Evolutionary conservation across 2,329 filamentous ascomycete genomes (phyloP), one percentile per base, ranked within the genome.

Genomic region (Penicillium verrucosum): DNA sequence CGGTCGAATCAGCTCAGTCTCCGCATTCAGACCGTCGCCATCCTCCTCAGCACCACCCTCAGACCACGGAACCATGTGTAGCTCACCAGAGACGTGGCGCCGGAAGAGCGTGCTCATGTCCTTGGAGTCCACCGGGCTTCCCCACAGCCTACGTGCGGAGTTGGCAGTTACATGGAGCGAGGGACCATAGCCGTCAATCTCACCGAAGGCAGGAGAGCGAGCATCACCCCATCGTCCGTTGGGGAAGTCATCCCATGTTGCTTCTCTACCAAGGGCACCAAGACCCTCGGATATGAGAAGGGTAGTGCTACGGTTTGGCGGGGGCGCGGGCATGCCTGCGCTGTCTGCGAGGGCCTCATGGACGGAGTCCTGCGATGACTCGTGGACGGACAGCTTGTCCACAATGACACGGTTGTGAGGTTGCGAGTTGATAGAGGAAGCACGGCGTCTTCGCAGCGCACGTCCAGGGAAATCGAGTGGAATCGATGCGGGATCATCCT

Each of bases 141-240:
- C 91, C 94, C 94, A 99, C 32, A 96, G 81, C 62, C 84, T 82
- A 62, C 93, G 84, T 12, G 94, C 94, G 69, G 92, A 87, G 2
- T 87, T 83, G n/a, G 90, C 85, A 0, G 89, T 90, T 70, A 97
- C 90, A 77, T 97, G 94, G 38, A 99, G 80, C 55, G 89, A 94
- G n/a, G 95, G 92, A 11, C 94, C 94, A 71, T 97, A 97, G n/a
- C 93, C 93, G 70, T 97, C 92, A 57, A 97, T 97, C 74, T 97
- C 92, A 67, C 93, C 93, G 70, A 96, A 97, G 0, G 93, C 93
- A 1, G 92, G 92, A 3, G 92, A 96, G 51, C 93, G 85, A 5
- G 92, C 90, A 68, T 97, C 93, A 70, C 93, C 93, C 86, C 93
- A 97, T 54, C 93, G 85, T 29, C 93, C 94, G 78, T 97, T 97